A percentile compares a stretch with the other conserved stretches of the same genome.
Evolutionary conservation across 345 rosid genomes (phyloP).

Genomic region (Moricandia moricandioides): DNA sequence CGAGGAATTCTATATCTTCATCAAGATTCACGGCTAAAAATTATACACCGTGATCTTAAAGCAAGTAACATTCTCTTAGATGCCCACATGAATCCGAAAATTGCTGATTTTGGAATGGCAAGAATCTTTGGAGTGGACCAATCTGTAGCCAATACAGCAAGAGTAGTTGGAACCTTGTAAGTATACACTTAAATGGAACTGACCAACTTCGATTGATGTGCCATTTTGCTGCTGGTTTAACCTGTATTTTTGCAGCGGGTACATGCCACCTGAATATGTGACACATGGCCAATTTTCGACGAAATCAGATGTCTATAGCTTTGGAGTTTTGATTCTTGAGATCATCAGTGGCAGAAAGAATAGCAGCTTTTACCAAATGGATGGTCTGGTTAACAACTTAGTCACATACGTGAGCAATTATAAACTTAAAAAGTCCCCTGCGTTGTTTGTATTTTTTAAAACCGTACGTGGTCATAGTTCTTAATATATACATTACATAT

Average conservation of each 20-base stretch:
- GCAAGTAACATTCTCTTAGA: not conserved
- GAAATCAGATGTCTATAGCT: not conserved
- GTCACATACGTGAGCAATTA: not conserved
- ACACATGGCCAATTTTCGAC: not conserved
- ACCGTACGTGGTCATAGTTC: not conserved
- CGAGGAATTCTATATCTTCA: constrained; percentile 2
- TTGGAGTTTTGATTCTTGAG: constrained; percentile 4
- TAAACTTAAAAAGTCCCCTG: not conserved
- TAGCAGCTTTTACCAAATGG: not conserved
- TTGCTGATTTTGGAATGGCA: constrained; percentile 2
- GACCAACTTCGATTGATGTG: not conserved
- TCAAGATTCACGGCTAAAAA: constrained; percentile 1
- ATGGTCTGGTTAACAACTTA: constrained; percentile 1
- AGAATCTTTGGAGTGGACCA: not conserved
- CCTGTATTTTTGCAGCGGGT: not conserved
- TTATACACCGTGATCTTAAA: not conserved
- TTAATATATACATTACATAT: not conserved
- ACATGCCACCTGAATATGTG: constrained; percentile 3
- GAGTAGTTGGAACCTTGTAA: constrained; percentile 6
- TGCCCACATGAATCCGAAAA: not conserved
- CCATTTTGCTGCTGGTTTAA: not conserved
- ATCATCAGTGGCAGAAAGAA: not conserved
- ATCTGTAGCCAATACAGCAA: not conserved
- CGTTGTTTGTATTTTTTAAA: not conserved
- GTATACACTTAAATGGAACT: not conserved